Conservation (phyloP, 2,329 filamentous ascomycete species). For the Penicillium sp. region DNA sequence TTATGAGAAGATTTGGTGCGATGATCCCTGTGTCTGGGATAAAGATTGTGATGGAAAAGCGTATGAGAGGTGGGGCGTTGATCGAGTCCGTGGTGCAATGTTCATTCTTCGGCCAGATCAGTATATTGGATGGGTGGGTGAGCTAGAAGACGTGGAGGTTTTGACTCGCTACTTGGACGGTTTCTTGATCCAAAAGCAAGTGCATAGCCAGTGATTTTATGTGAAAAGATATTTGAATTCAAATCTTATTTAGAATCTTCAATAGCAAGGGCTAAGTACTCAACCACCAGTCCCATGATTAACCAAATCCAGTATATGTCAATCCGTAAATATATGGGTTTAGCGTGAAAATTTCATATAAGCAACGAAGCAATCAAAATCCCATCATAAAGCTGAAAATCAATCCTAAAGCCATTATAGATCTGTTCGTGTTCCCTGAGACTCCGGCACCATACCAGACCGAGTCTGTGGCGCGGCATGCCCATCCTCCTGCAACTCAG, state of each 20-base stretch:
- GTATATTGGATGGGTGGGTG: slow-evolving; percentile 30
- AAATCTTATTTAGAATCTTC: not conserved
- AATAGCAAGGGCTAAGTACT: not conserved
- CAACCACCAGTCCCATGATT: no score
- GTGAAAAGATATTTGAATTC: not conserved
- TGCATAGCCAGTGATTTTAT: not conserved
- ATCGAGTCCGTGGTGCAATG: slow-evolving; percentile 22
- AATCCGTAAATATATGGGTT: no score
- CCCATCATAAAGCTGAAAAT: not conserved
- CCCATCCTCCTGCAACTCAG: slow-evolving; percentile 12
- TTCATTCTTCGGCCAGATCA: slow-evolving; percentile 28
- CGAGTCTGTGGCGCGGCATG: slow-evolving; percentile 6
- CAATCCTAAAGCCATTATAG: not conserved
- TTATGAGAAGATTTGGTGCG: slow-evolving; percentile 59
- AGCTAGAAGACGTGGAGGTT: slow-evolving; percentile 23
- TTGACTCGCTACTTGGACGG: slow-evolving; percentile 25
- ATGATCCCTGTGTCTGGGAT: slow-evolving; percentile 40
- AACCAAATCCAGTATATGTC: no score
- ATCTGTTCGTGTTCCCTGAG: not conserved
- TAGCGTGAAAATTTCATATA: not conserved
- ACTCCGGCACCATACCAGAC: not conserved
- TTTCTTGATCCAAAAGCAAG: slow-evolving; percentile 11
- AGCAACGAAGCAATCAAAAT: not conserved
- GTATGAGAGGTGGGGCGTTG: slow-evolving; percentile 28
- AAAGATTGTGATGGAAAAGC: slow-evolving; percentile 25